These are phyloP conservation scores for Alnus rubra DNA, from an alignment of 306 rosid genomes.

Conservation along the genomic window DNA sequence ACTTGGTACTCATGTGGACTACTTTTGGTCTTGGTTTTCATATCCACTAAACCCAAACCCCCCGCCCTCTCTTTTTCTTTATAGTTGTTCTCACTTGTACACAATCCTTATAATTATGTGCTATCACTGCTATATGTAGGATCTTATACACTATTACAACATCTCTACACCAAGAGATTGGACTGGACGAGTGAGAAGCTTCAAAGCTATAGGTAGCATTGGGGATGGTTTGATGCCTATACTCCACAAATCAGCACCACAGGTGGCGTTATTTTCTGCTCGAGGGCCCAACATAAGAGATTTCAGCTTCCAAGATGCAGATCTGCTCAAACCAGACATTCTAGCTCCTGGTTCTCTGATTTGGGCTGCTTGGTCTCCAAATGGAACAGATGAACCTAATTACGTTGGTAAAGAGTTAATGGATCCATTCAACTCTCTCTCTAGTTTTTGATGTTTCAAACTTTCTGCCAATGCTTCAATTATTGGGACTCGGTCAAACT, in stretches of 20 bases:
- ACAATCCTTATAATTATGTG: conserved; percentile 26
- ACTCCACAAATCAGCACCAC: conserved; percentile 96
- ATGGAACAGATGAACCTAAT: conserved; percentile 96
- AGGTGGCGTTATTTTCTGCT: conserved; percentile 93
- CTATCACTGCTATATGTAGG: conserved; percentile 50
- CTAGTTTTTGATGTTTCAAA: conserved; percentile 19
- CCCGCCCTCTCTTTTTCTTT: neutral
- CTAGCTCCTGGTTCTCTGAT: conserved; percentile 97
- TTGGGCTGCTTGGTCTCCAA: conserved; percentile 99
- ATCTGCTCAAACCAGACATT: conserved; percentile 98
- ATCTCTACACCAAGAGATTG: conserved; percentile 90
- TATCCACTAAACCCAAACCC: neutral
- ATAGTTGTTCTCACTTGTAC: conserved; percentile 14
- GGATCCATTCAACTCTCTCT: conserved; percentile 15
- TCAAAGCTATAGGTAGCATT: conserved; percentile 74
- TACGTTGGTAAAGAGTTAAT: conserved; percentile 62
- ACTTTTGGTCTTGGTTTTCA: neutral
- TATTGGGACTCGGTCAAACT: conserved; percentile 4
- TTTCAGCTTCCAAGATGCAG: conserved; percentile 94
- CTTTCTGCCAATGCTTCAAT: conserved; percentile 13
- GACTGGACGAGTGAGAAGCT: conserved; percentile 95
- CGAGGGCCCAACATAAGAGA: conserved; percentile 95
- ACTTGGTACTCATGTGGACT: conserved; percentile 13
- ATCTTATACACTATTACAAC: conserved; percentile 89
- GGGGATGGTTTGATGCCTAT: conserved; percentile 90